Conservation (phyloP, 345 rosid species). For the Linum tenue region DNA sequence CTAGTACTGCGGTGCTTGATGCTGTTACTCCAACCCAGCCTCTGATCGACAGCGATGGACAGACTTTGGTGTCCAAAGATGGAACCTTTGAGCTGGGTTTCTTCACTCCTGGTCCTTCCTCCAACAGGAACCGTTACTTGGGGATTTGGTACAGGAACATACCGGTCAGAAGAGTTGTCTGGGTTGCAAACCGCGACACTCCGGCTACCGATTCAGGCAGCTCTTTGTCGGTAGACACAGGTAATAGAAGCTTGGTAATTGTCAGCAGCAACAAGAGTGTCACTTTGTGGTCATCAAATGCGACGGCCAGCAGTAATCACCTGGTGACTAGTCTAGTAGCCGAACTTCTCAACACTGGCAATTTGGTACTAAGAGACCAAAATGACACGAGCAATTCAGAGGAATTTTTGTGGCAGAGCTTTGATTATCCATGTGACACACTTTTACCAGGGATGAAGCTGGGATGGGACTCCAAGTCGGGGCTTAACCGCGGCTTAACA, state of each 20-base stretch:
- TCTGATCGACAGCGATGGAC: background rate
- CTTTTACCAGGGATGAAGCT: constrained; percentile 4
- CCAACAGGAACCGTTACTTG: constrained; percentile 1
- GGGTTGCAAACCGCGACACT: background rate
- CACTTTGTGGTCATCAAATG: background rate
- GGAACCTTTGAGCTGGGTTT: constrained; percentile 3
- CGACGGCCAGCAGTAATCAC: background rate
- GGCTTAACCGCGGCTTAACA: background rate
- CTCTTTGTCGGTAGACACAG: background rate
- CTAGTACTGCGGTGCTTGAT: background rate
- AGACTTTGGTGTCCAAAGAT: background rate
- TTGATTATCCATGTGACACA: constrained; percentile 1
- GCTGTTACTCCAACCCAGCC: background rate
- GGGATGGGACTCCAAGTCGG: background rate
- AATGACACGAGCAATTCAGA: background rate
- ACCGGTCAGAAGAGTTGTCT: background rate
- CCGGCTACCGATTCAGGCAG: background rate
- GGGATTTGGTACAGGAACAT: constrained; percentile 1
- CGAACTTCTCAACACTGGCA: background rate
- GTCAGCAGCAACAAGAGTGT: background rate
- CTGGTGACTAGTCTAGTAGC: background rate
- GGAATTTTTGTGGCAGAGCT: constrained; percentile 1
- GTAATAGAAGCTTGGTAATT: background rate
- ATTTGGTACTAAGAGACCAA: background rate
- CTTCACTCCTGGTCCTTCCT: background rate